A percentile compares a stretch with the other conserved stretches of the same genome.
phyloP scores from a whole-genome alignment of 1,284 basidiomycete species.

The Rhodotorula sp. region DNA sequence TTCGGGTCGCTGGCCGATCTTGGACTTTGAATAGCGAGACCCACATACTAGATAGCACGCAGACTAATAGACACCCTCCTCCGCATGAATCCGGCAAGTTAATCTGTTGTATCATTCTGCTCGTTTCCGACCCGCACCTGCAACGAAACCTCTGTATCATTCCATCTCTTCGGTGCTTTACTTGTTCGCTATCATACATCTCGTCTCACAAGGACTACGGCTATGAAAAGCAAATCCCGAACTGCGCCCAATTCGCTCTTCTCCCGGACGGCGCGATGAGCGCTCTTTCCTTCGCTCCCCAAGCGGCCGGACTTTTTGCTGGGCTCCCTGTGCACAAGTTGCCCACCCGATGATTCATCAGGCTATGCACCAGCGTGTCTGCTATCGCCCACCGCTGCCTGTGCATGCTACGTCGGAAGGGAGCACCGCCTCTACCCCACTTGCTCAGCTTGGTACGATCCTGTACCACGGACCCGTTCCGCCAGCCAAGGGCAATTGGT shows the following conservation, averaged over 20 bases:
- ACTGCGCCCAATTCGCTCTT: no score
- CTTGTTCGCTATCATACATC: no score
- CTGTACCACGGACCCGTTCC: constrained; percentile 67
- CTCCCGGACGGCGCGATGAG: no score
- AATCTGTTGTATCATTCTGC: no score
- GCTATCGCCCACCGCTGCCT: constrained; percentile 1
- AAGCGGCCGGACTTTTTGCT: not conserved
- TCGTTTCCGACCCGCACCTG: no score
- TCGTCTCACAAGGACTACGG: no score
- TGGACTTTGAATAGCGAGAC: not conserved
- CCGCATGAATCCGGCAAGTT: no score
- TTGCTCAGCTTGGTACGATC: constrained; percentile 52
- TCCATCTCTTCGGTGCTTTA: no score
- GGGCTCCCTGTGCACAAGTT: not conserved
- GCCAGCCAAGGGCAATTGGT: constrained; percentile 69
- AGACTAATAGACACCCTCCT: no score
- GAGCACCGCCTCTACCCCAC: not conserved
- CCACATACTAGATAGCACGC: not conserved
- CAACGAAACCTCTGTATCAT: no score
- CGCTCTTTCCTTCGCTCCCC: no score
- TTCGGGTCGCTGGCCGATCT: not conserved
- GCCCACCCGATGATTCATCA: not conserved
- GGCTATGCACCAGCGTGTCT: not conserved
- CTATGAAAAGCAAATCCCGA: no score
- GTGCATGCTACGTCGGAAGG: not conserved